Evolutionary conservation across 2,329 filamentous ascomycete species (phyloP).

Genomic region (Aspergillus sojae): DNA sequence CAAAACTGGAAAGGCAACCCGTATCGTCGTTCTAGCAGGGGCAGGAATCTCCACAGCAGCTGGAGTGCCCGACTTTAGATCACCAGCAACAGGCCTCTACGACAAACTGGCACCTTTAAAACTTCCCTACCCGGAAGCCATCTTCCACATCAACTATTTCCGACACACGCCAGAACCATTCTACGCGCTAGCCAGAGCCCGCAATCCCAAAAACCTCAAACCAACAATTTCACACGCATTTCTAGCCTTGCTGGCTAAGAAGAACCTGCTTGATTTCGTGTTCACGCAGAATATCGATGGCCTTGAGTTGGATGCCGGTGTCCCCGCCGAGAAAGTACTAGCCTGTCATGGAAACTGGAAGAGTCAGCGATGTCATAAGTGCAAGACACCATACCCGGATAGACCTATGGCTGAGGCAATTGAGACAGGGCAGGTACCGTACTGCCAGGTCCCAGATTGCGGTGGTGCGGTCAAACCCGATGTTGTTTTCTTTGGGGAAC

Average conservation of each 20-base stretch:
- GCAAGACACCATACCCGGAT: constrained; percentile 66
- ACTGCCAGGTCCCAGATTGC: constrained; percentile 62
- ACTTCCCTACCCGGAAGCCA: constrained; percentile 79
- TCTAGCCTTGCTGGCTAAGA: constrained; percentile 72
- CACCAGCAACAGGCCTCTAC: constrained; percentile 82
- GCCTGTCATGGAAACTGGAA: constrained; percentile 90
- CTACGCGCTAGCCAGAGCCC: constrained; percentile 80
- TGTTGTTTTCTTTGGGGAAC: constrained; percentile 83
- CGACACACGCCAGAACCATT: constrained; percentile 76
- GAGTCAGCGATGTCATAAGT: constrained; percentile 79
- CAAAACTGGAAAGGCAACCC: constrained; percentile 11
- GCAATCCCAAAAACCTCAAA: constrained; percentile 81
- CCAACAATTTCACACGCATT: constrained; percentile 85
- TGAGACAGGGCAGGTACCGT: constrained; percentile 65
- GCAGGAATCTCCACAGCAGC: constrained; percentile 67
- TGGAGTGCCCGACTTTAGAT: constrained; percentile 82
- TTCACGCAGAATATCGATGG: constrained; percentile 96
- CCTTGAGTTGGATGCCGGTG: constrained; percentile 78
- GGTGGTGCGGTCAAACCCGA: constrained; percentile 79
- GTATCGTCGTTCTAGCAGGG: constrained; percentile 52
- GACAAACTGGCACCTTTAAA: constrained; percentile 78
- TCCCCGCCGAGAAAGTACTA: constrained; percentile 72
- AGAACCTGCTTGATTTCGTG: constrained; percentile 73
- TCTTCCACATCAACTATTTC: constrained; percentile 87
- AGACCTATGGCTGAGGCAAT: constrained; percentile 71